Evolutionary conservation across 2,329 filamentous ascomycete genomes (phyloP), one percentile per base, ranked within the genome.

Genomic region (Neocatenulostroma microsporum): DNA sequence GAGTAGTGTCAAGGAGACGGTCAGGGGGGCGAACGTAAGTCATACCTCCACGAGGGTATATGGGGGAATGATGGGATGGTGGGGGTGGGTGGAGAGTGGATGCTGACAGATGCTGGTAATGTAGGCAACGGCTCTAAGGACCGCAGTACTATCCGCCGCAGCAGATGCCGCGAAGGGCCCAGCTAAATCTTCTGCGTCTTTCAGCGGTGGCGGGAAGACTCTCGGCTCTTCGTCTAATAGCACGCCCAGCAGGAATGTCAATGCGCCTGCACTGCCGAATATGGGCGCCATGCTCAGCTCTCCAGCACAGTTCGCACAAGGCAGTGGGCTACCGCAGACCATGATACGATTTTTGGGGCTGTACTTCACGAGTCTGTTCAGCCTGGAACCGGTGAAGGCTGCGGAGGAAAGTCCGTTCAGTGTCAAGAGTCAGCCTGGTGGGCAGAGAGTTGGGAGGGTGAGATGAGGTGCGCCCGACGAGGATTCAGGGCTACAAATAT

Each of bases 271-370:
- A 3, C 20, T 46, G 19, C 41, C 41, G 9, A 35, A 49, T 34
- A 20, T 45, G 14, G 38, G 46, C 6, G 41, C 41, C 33, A 19
- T 54, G 49, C 34, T 51, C 32, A 39, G 48, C 44, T 43, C 39
- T 42, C 55, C 56, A 2, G 55, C 42, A 23, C 38, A 43, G 20
- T 56, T 55, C 32, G 45, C 53, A 21, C 55, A 58, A 30, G 52
- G 55, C 1, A 44, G 46, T 31, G 61, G 65, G 1, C 39, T 64
- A 12, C 52, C 57, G 23, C 62, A 66, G 45, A 47, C 56, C 30
- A 42, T 65, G 11, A 58, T 68, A 28, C 49, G 67, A 36, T 70
- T 70, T 39, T 30, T 68, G n/a, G 66, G 60, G 24, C 44, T 70
- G 32, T 70, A 69, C 44, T 46, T 69, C 5, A 55, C 59, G 21